phyloP scores from a whole-genome alignment of 768 basidiomycete genomes.

The Tylopilus balloui region DNA sequence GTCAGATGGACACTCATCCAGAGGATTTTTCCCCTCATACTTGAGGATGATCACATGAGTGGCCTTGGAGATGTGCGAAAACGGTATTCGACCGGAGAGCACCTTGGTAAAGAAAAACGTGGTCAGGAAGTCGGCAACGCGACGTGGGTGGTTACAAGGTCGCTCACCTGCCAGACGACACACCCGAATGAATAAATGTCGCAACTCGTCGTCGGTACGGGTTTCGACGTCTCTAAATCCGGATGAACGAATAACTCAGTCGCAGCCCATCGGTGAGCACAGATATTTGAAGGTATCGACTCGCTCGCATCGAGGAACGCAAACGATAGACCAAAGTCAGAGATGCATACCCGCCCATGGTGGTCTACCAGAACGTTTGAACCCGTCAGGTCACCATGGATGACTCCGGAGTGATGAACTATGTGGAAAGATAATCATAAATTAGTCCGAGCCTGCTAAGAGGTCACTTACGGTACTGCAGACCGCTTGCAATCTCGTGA shows the following conservation, averaged over 20 bases:
- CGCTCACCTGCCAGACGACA: constrained; percentile 10
- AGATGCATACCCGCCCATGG: constrained; percentile 4
- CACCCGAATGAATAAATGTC: constrained; percentile 16
- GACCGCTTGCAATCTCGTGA: constrained; percentile 8
- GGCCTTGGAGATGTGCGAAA: constrained; percentile 2
- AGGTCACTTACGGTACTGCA: constrained; percentile 10
- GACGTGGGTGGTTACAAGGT: too few species aligned
- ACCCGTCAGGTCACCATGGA: constrained; percentile 16
- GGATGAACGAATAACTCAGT: constrained; percentile 12
- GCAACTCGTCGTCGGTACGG: constrained; percentile 2
- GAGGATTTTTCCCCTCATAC: constrained; percentile 12
- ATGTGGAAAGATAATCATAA: background rate
- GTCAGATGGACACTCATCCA: constrained; percentile 9
- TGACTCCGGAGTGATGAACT: constrained; percentile 9
- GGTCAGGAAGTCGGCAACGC: background rate
- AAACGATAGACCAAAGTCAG: constrained; percentile 14
- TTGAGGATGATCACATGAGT: constrained; percentile 16
- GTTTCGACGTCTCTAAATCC: background rate
- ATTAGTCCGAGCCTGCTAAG: background rate
- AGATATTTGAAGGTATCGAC: constrained; percentile 5
- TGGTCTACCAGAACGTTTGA: constrained; percentile 12
- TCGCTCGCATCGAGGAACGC: background rate
- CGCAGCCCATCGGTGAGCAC: constrained; percentile 10
- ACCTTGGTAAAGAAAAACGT: constrained; percentile 1
- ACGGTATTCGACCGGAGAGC: constrained; percentile 11